phyloP scores from a whole-genome alignment of 1,284 basidiomycete genomes.

The Rhizoctonia solani region DNA sequence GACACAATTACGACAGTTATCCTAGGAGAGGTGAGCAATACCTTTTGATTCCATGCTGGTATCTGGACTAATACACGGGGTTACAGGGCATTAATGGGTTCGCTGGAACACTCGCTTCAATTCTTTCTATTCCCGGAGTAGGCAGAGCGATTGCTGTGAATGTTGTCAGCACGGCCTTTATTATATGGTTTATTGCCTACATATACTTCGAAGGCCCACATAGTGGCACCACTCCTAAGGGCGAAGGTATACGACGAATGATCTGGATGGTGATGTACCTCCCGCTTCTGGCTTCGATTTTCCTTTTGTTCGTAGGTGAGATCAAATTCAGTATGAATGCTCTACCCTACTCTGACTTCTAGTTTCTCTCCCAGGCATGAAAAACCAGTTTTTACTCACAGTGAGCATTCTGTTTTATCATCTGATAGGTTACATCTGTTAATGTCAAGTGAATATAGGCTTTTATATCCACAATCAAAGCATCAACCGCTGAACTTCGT shows the following conservation, averaged over 20 bases:
- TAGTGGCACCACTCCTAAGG: not conserved
- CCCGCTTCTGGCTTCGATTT: not conserved
- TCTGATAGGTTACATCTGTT: not conserved
- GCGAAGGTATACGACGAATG: not conserved
- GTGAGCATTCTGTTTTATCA: not conserved
- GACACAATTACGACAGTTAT: constrained; percentile 19
- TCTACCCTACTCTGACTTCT: too few relatives aligned
- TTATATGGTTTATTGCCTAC: constrained; percentile 8
- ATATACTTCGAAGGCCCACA: constrained; percentile 22
- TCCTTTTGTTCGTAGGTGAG: constrained; percentile 9
- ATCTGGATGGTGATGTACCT: constrained; percentile 10
- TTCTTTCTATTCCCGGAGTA: not conserved
- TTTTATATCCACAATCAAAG: constrained; percentile 6
- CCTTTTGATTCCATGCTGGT: too few relatives aligned
- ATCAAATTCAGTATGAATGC: too few relatives aligned
- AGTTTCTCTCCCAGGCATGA: not conserved
- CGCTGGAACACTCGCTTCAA: not conserved
- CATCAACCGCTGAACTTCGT: too few relatives aligned
- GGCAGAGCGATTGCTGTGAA: constrained; percentile 1
- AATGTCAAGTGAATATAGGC: not conserved
- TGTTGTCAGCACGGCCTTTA: constrained; percentile 3
- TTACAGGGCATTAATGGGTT: constrained; percentile 18
- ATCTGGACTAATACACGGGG: not conserved
- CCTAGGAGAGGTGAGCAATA: not conserved
- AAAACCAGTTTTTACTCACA: constrained; percentile 22